Percentiles rank a stretch among this genome's conserved stretches.
Conservation (phyloP, 768 basidiomycete species). For the Suillus lakei region DNA sequence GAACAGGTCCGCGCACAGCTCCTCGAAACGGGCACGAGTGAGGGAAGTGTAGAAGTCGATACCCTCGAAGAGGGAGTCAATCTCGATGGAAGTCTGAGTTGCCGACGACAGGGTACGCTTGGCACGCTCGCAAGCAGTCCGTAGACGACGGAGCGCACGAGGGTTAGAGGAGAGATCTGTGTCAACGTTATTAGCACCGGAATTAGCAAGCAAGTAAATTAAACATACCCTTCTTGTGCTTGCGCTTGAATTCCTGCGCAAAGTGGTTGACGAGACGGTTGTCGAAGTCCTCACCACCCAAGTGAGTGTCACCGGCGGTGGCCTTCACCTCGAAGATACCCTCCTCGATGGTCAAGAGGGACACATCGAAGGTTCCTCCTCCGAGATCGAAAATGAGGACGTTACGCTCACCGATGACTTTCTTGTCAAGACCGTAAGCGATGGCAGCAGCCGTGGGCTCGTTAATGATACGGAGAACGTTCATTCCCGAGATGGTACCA, state of each 20-base stretch:
- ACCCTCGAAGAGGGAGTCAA: slow-evolving; percentile 97
- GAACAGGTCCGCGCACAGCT: slow-evolving; percentile 95
- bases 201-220: slow-evolving; percentile 2
- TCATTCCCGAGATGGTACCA: slow-evolving; percentile 90
- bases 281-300: slow-evolving; percentile 98
- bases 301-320: slow-evolving; percentile 96
- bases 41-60: slow-evolving; percentile 98
- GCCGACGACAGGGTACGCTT: slow-evolving; percentile 98
- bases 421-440: slow-evolving; percentile 98
- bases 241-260: slow-evolving; percentile 95
- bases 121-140: slow-evolving; percentile 97
- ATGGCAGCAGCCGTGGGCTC: slow-evolving; percentile 99
- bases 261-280: slow-evolving; percentile 98
- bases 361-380: slow-evolving; percentile 98
- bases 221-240: slow-evolving; percentile 87
- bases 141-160: slow-evolving; percentile 95
- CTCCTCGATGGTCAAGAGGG: slow-evolving; percentile 94
- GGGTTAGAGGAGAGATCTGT: slow-evolving; percentile 87
- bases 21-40: slow-evolving; percentile 98
- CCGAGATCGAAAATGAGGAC: slow-evolving; percentile 99
- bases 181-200: slow-evolving; percentile 17
- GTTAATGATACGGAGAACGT: slow-evolving; percentile 98
- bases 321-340: slow-evolving; percentile 99
- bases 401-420: slow-evolving; percentile 87
- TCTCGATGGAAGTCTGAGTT: slow-evolving; percentile 95